Evolutionary conservation across 2,329 filamentous ascomycete genomes (phyloP).

Genomic region (Aspergillus sp.): DNA sequence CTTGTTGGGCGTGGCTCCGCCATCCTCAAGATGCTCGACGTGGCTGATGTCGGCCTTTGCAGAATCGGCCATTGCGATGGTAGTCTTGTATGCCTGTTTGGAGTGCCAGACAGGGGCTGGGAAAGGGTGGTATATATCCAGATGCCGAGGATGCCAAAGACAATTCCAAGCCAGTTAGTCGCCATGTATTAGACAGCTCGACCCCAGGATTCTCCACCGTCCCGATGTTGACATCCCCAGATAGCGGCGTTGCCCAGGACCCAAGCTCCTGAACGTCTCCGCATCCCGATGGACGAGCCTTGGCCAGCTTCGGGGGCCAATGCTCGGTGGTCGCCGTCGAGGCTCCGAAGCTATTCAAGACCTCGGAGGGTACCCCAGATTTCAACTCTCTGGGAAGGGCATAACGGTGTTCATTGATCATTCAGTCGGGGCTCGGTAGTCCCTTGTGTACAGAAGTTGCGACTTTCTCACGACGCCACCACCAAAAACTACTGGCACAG

Average conservation of each 20-base stretch:
- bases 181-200: neutral
- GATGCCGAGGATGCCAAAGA: neutral
- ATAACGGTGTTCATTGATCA: no score
- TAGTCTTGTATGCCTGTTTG: neutral
- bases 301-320: no score
- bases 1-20: neutral
- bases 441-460: no score
- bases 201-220: neutral
- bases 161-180: neutral
- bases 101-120: neutral
- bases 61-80: neutral
- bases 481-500: no score
- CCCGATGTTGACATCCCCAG: neutral
- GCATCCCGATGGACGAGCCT: neutral
- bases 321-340: no score
- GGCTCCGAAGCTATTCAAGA: no score
- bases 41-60: conserved; percentile 12
- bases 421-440: no score
- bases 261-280: neutral
- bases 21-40: conserved; percentile 19
- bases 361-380: no score
- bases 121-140: neutral
- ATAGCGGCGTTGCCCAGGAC: no score
- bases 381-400: no score
- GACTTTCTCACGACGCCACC: no score